Conservation (phyloP, 768 basidiomycete genomes). For the Trametopsis cervina region DNA sequence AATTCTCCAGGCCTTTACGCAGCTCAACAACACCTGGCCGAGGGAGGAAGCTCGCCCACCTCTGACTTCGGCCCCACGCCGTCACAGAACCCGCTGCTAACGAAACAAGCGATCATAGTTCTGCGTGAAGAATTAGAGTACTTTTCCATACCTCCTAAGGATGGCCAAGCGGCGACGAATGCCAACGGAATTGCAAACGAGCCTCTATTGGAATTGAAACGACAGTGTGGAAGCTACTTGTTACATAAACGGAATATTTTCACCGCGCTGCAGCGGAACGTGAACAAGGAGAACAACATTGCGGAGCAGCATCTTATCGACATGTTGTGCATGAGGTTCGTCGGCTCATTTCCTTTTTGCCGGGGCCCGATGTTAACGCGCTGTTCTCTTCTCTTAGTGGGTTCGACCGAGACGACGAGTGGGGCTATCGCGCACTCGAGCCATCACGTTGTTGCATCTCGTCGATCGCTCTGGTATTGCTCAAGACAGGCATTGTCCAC, state of each 20-base stretch:
- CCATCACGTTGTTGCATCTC: conserved; percentile 97
- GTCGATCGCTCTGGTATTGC: conserved; percentile 92
- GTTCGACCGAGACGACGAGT: conserved; percentile 94
- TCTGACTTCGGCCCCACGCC: conserved; percentile 56
- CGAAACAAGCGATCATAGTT: conserved; percentile 98
- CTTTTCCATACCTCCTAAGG: conserved; percentile 87
- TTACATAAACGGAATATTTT: conserved; percentile 91
- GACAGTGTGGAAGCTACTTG: conserved; percentile 79
- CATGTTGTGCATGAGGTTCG: conserved; percentile 99
- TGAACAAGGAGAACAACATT: conserved; percentile 98
- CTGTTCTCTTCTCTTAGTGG: conserved; percentile 47
- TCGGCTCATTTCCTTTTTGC: conserved; percentile 12
- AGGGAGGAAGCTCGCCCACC: conserved; percentile 45
- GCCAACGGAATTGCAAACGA: conserved; percentile 76
- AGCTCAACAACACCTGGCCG: conserved; percentile 75
- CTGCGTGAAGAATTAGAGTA: conserved; percentile 97
- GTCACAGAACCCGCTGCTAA: conserved; percentile 84
- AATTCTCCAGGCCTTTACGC: conserved; percentile 64
- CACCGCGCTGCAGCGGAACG: conserved; percentile 95
- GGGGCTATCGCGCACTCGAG: conserved; percentile 96
- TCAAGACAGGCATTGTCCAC: conserved; percentile 93
- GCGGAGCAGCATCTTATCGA: conserved; percentile 99
- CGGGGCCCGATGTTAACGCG: conserved; percentile 6
- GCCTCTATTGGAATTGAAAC: conserved; percentile 72
- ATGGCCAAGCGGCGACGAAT: conserved; percentile 56